Evolutionary conservation across 441 rosid species (phyloP), one percentile per base, ranked within the genome.

Genomic region (Sinapis alba): DNA sequence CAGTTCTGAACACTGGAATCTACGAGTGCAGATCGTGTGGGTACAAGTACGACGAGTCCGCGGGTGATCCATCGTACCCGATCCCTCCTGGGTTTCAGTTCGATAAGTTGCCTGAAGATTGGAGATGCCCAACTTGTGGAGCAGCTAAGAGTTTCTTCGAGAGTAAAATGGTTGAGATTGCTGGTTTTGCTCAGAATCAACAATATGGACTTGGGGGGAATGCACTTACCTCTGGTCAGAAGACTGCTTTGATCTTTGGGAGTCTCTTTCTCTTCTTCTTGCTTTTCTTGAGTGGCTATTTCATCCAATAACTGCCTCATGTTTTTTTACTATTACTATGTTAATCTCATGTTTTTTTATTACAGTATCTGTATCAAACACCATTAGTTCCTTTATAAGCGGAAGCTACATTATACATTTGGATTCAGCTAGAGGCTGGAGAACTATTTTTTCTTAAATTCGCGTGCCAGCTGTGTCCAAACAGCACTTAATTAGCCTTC

Each of bases 111-210:
- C 95, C 97, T 5, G 94, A 81, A 8, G 98, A 89, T 69, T 92
- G 98, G 97, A 83, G 97, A 80, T 94, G 97, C 41, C 87, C 97
- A 0, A 94, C 97, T n/a, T 92, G 98, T 72, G 98, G 98, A 15
- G 98, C 97, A 15, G 88, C 95, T 2, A 69, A 89, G 86, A 87
- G 82, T 72, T 90, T 92, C 80, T 94, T 94, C 43, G 86, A 84
- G 82, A 92, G 97, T 60, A 92, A 92, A 83, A 88, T 95, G 77
- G 97, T 94, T 65, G 99, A 94, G 82, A 92, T 94, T 74, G 97
- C 99, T 10, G 97, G 97, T 21, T 94, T 94, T 79, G 99, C 97
- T 2, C 87, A 92, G 91, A 94, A 94, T 68, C 99, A 89, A 73
- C 97, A 92, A 62, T 92, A 71, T 76, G 99, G 99, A 0, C 38